A percentile compares a stretch with the other conserved stretches of the same genome.
Evolutionary conservation across 129 eudicot genomes (phyloP).

Genomic region (Deinandra increscens): DNA sequence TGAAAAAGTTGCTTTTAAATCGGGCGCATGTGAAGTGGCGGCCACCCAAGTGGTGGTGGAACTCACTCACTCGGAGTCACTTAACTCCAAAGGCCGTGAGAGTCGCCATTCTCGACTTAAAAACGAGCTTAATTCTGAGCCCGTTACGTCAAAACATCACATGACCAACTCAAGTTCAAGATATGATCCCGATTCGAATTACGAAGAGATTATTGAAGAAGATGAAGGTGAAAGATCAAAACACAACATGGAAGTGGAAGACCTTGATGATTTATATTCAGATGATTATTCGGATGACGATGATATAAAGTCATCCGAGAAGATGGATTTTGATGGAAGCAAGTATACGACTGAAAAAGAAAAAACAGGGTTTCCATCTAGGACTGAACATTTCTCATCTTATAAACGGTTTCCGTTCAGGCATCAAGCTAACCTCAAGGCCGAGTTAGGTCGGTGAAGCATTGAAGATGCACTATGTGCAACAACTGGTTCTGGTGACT

Average conservation of each 20-base stretch:
- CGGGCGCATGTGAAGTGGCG: constrained; percentile 44
- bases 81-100: constrained; percentile 37
- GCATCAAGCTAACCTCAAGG: constrained; percentile 26
- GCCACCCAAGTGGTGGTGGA: constrained; percentile 87
- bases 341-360: constrained; percentile 26
- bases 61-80: constrained; percentile 52
- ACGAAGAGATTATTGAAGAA: constrained; percentile 21
- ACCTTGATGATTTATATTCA: constrained; percentile 36
- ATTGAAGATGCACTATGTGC: constrained; percentile 11
- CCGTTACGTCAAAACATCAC: constrained; percentile 20
- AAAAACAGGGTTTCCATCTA: not conserved
- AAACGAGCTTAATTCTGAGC: constrained; percentile 14
- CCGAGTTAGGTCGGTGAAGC: constrained; percentile 14
- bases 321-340: constrained; percentile 42
- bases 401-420: constrained; percentile 27
- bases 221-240: constrained; percentile 21
- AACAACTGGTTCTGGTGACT: constrained; percentile 13
- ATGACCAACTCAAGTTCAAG: constrained; percentile 24
- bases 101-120: constrained; percentile 16
- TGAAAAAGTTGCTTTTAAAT: constrained; percentile 60
- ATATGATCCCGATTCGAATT: constrained; percentile 35
- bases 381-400: constrained; percentile 24
- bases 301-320: constrained; percentile 13
- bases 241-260: constrained; percentile 24
- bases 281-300: constrained; percentile 25